Base-by-base conservation (phyloP, 2,329 filamentous ascomycete genomes). In the Trichothecium sympodiale region DNA sequence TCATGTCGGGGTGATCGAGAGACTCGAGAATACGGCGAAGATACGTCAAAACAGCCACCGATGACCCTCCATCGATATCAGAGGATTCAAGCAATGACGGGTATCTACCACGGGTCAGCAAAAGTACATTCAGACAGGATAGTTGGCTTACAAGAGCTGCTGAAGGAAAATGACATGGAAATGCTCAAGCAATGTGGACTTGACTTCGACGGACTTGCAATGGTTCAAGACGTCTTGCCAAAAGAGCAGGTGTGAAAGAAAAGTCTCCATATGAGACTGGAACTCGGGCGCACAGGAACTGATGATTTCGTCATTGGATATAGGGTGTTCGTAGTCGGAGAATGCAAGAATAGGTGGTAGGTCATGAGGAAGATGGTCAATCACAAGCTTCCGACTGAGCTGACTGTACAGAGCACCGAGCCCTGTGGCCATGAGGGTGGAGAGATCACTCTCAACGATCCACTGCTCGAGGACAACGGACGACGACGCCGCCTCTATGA, bases 201-300 rank as follows among this genome's bases (percentile, higher is more conserved):
- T 91, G 46, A 98, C 86, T 53, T 96, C 89, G 2, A 79, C 69
- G 4, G 89, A 96, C 49, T 80, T 78, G 62, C 91, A 98, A 58
- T 96, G 89, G 55, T 96, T 91, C 41, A 98, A 66, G 25, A 95
- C 88, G 56, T 98, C 91, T 60, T 98, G 91, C 91, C 91, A 98
- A 53, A 98, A 98, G 5, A 93, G 67, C 33, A 98, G 70, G 53
- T 96, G 93, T 1, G 91, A 94, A 29, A 98, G 69, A 51, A 98
- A 98, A 0, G 88, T 94, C 37, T 89, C 80, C 51, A 96, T 74
- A 48, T 95, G 85, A n/a, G 77, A 73, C 49, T 85, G 82, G 43
- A 93, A 87, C 40, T 86, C 77, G 1, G 72, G 65, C 3, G 80
- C 78, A 53, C 82, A 80, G 33, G 85, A 79, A 59, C 76, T 78